These are phyloP conservation scores for Hordeum pubiflorum DNA, from an alignment of 202 grass and related monocot species.

Conservation along the genomic window DNA sequence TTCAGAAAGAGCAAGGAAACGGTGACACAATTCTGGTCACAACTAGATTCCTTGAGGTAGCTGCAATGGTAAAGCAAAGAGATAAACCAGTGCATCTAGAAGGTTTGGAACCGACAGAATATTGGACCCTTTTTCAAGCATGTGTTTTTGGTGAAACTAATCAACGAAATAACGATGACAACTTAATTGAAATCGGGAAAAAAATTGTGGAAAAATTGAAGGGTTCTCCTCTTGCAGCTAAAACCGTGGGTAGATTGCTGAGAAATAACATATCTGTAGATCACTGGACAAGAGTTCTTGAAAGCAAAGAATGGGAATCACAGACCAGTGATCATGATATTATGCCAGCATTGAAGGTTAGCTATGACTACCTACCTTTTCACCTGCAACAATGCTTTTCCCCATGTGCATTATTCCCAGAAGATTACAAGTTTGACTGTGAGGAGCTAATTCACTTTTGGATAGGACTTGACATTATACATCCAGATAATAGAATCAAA, in stretches of 20 bases:
- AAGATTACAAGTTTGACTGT: not conserved
- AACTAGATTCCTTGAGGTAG: not conserved
- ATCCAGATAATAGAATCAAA: not conserved
- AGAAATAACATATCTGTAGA: not conserved
- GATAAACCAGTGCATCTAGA: not conserved
- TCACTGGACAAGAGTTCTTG: constrained; percentile 17
- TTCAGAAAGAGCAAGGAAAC: not conserved
- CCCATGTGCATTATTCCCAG: constrained; percentile 1
- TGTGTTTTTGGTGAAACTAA: not conserved
- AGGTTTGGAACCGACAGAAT: not conserved
- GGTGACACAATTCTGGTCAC: constrained; percentile 26
- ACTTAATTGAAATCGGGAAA: not conserved
- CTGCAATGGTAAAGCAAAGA: not conserved
- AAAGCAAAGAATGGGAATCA: constrained; percentile 40
- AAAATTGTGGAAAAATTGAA: constrained; percentile 22
- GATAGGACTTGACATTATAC: constrained; percentile 16
- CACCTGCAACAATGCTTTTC: constrained; percentile 6
- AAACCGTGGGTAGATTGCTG: constrained; percentile 25
- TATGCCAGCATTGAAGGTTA: constrained; percentile 18
- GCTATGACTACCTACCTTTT: constrained; percentile 14
- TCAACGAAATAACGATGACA: accelerated
- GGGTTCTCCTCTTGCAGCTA: constrained; percentile 32
- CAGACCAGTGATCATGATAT: constrained; percentile 2
- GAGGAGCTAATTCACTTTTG: constrained; percentile 8
- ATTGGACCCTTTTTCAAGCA: not conserved